phyloP scores from a whole-genome alignment of 495 filamentous ascomycete genomes.

The Pseudevernia furfuracea region DNA sequence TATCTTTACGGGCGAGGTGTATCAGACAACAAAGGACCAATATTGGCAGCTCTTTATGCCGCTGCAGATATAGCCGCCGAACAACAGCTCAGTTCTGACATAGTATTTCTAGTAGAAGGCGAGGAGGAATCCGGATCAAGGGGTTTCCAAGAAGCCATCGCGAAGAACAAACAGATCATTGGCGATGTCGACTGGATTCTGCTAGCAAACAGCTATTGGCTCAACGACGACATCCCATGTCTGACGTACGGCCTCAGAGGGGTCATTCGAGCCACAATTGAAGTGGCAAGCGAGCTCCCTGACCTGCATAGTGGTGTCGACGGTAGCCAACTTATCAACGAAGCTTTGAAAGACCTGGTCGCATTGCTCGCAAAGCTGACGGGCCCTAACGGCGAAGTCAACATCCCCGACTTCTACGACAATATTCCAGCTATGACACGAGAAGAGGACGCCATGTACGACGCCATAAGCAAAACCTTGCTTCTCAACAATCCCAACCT shows the following conservation, averaged over 20 bases:
- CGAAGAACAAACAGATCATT: constrained; percentile 69
- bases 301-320: constrained; percentile 96
- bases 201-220: constrained; percentile 95
- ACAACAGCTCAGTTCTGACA: constrained; percentile 71
- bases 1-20: constrained; percentile 96
- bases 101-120: constrained; percentile 90
- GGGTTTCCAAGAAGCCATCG: constrained; percentile 76
- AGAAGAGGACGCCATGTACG: constrained; percentile 73
- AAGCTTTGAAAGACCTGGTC: constrained; percentile 84
- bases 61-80: constrained; percentile 77
- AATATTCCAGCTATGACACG: constrained; percentile 65
- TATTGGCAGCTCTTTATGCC: constrained; percentile 86
- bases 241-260: constrained; percentile 90
- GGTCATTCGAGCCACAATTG: constrained; percentile 88
- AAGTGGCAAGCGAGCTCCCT: constrained; percentile 73
- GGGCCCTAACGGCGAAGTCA: constrained; percentile 49
- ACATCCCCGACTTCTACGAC: constrained; percentile 76
- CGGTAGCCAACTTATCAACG: constrained; percentile 77
- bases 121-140: constrained; percentile 93
- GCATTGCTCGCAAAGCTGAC: constrained; percentile 72
- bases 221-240: constrained; percentile 91
- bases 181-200: constrained; percentile 89
- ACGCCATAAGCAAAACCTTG: constrained; percentile 70
- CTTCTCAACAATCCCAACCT: constrained; percentile 62
- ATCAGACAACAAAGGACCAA: constrained; percentile 93